Percentiles rank a stretch among this genome's conserved stretches.
Evolutionary conservation across 1,284 basidiomycete species (phyloP).

Genomic region (Cryptococcus deneoformans): DNA sequence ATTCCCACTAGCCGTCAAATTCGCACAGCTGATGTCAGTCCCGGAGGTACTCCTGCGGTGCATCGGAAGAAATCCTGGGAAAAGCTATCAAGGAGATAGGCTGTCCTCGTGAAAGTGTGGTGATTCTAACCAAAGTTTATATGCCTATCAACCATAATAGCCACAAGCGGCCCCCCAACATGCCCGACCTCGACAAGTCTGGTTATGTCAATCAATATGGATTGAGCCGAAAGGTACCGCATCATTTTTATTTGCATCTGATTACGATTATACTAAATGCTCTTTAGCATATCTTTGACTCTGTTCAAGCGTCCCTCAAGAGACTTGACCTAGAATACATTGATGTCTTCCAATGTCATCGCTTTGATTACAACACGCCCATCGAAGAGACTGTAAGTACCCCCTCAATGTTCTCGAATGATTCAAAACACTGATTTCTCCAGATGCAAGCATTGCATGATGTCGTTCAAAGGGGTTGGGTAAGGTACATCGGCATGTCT

Average conservation of each 20-base stretch:
- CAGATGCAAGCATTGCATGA: conserved; percentile 68
- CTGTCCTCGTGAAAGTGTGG: conserved; percentile 66
- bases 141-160: conserved; percentile 3
- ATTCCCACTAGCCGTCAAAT: not conserved
- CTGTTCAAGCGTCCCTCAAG: conserved; percentile 62
- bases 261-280: not conserved
- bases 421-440: not conserved
- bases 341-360: conserved; percentile 54
- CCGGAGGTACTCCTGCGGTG: conserved; percentile 56
- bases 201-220: conserved; percentile 52
- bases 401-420: not conserved
- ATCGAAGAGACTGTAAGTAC: conserved; percentile 5
- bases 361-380: conserved; percentile 56
- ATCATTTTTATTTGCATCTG: not conserved
- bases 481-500: conserved; percentile 66
- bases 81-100: conserved; percentile 71
- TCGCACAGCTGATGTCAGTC: not conserved
- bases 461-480: conserved; percentile 62
- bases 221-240: conserved; percentile 50
- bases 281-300: conserved; percentile 60
- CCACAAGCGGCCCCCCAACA: conserved; percentile 9
- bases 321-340: conserved; percentile 69
- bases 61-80: conserved; percentile 64
- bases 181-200: conserved; percentile 33
- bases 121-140: conserved; percentile 69